Base-by-base conservation (phyloP, 768 basidiomycete genomes). In the Suillus subalutaceus region DNA sequence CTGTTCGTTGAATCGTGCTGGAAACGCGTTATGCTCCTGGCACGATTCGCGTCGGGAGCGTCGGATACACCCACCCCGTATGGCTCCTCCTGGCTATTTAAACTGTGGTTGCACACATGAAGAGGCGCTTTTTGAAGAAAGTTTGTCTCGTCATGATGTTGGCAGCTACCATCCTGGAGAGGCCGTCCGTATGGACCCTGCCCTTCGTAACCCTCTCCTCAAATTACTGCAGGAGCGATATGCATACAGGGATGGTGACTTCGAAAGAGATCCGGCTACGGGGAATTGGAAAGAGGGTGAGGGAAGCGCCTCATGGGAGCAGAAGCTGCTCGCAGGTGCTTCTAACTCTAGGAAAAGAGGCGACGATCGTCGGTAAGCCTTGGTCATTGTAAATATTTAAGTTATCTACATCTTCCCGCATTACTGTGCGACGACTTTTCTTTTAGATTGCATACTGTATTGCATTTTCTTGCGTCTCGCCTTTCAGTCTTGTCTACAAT, bases 21-120 rank as follows among this genome's bases (percentile, higher is more conserved):
- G 93, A 40, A 95, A 95, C 70, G 92, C 93, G 1, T 85, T 94
- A 43, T 94, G 93, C 74, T 89, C 93, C 4, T 95, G 93, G 93
- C 93, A 95, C 72, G 93, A 95, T 76, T 93, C 93, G 2, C 84
- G 93, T 56, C 87, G 93, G 37, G 93, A 95, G 78, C 88, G 93
- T 38, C 86, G 93, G 10, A 83, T 83, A 0, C 87, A 85, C 71
- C 91, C 93, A 4, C 92, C 93, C 12, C 87, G 93, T 56, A 90
- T 90, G 81, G 93, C 93, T 6, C 93, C 93, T 12, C 79, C 83
- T 0, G 90, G 91, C 12, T 84, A 84, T 70, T 86, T 95, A 65
- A 95, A 95, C 81, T 95, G 93, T 71, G 93, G 93, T 8, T 95
- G 93, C 80, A 90, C 91, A 6, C 86, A 84, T 73, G 91, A 93